Evolutionary conservation across 805 yeast species (phyloP).

Genomic region (Vanderwaltozyma polyspora): DNA sequence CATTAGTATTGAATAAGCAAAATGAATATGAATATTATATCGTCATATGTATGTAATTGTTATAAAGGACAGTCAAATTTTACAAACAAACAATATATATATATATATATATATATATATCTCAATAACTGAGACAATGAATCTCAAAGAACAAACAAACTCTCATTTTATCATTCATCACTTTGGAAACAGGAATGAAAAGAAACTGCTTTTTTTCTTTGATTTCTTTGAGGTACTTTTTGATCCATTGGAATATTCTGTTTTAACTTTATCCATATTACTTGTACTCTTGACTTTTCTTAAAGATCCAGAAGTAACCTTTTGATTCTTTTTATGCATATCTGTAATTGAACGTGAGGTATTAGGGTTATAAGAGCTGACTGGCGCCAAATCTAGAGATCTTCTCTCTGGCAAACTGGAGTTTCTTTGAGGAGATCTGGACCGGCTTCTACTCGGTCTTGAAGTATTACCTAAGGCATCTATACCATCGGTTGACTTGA

Average conservation of each 20-base stretch:
- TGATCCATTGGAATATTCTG: neutral
- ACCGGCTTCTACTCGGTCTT: neutral
- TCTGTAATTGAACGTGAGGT: conserved; percentile 1
- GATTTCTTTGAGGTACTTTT: neutral
- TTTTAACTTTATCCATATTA: conserved; percentile 18
- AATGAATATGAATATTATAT: no score
- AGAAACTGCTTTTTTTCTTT: conserved; percentile 2
- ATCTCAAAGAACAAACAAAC: no score
- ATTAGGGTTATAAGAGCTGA: conserved; percentile 1
- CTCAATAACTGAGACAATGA: no score
- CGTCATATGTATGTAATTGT: no score
- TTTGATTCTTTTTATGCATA: conserved; percentile 2
- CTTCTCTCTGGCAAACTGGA: neutral
- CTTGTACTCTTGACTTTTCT: conserved; percentile 19
- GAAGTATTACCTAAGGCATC: conserved; percentile 11
- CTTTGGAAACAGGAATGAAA: conserved; percentile 1
- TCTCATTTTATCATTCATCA: no score
- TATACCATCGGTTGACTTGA: conserved; percentile 15
- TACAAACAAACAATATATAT: no score
- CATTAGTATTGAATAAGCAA: no score
- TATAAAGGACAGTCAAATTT: no score
- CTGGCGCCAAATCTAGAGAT: neutral
- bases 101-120: no score
- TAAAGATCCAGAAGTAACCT: conserved; percentile 4
- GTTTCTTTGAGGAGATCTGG: conserved; percentile 1